A percentile compares a stretch with the other conserved stretches of the same genome.
Conservation (phyloP, 345 rosid genomes). For the Boechera retrofracta region DNA sequence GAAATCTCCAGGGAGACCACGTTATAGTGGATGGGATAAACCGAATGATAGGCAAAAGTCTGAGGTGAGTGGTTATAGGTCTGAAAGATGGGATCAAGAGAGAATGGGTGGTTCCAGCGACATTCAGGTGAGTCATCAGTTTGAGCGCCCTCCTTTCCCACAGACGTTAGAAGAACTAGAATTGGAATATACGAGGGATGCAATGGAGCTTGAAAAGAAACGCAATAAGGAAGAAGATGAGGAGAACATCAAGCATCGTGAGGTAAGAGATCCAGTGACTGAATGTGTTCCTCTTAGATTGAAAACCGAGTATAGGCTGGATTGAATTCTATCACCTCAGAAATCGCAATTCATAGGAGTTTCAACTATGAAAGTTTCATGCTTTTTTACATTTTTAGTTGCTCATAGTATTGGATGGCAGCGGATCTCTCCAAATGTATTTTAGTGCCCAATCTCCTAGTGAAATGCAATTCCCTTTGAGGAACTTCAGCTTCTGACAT, state of each 20-base stretch:
- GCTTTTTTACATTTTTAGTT: not conserved
- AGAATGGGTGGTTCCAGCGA: slow-evolving; percentile 62
- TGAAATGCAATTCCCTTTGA: slow-evolving; percentile 28
- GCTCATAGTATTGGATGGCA: slow-evolving; percentile 29
- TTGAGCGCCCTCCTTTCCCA: slow-evolving; percentile 68
- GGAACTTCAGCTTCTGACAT: slow-evolving; percentile 51
- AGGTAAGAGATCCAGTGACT: slow-evolving; percentile 67
- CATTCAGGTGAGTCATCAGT: slow-evolving; percentile 65
- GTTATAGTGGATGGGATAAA: slow-evolving; percentile 73
- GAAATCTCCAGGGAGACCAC: slow-evolving; percentile 78
- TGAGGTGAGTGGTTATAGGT: slow-evolving; percentile 65
- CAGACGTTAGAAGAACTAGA: slow-evolving; percentile 84
- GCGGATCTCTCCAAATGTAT: slow-evolving; percentile 14
- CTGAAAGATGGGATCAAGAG: slow-evolving; percentile 77
- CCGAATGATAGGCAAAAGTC: slow-evolving; percentile 72
- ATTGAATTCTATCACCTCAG: slow-evolving; percentile 28
- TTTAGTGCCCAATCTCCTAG: slow-evolving; percentile 11
- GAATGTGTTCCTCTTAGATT: slow-evolving; percentile 33
- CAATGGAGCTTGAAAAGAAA: slow-evolving; percentile 72
- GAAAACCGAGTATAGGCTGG: slow-evolving; percentile 28
- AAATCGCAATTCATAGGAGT: slow-evolving; percentile 23
- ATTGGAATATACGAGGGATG: slow-evolving; percentile 78
- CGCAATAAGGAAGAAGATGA: slow-evolving; percentile 93
- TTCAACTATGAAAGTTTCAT: slow-evolving; percentile 15
- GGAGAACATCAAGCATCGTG: slow-evolving; percentile 92